Percentiles rank a stretch among this genome's conserved stretches.
phyloP scores from a whole-genome alignment of 257 asterid genomes.

The Sherardia arvensis region DNA sequence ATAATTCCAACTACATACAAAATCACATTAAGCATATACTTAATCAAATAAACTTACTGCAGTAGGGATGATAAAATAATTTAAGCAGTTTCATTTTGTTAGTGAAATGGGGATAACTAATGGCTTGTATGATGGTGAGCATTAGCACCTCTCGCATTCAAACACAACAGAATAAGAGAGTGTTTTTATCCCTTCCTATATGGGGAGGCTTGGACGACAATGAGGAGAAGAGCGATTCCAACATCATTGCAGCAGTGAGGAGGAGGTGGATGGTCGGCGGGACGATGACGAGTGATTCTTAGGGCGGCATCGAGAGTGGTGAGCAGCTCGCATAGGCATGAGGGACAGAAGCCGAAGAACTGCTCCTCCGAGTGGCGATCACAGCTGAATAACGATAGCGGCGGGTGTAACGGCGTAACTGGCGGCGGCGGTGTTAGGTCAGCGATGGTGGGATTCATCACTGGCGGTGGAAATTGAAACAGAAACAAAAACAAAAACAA shows the following conservation, averaged over 20 bases:
- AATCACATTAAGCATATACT: too few species aligned
- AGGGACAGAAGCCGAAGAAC: conserved; percentile 81
- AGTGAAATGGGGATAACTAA: too few species aligned
- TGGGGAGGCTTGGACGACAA: conserved; percentile 19
- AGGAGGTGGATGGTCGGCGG: conserved; percentile 67
- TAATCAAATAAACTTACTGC: too few species aligned
- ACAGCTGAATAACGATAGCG: conserved; percentile 79
- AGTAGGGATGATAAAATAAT: too few species aligned
- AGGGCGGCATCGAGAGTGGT: conserved; percentile 54
- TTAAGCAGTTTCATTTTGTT: too few species aligned
- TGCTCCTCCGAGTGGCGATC: conserved; percentile 78
- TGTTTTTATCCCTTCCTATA: too few species aligned
- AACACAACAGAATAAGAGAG: too few species aligned
- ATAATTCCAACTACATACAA: too few species aligned
- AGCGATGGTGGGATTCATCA: conserved; percentile 67
- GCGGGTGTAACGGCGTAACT: conserved; percentile 59
- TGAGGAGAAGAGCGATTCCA: conserved; percentile 50
- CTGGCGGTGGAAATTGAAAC: conserved; percentile 31
- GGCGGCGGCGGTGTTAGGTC: conserved; percentile 81
- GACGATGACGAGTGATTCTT: conserved; percentile 59
- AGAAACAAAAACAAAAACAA: conserved; percentile 8
- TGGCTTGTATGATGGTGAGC: too few species aligned
- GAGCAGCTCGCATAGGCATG: conserved; percentile 85
- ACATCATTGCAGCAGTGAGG: conserved; percentile 60
- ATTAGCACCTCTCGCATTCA: too few species aligned